These are phyloP conservation scores for Adansonia madagascariensis DNA, from an alignment of 441 rosid species.

Conservation along the genomic window DNA sequence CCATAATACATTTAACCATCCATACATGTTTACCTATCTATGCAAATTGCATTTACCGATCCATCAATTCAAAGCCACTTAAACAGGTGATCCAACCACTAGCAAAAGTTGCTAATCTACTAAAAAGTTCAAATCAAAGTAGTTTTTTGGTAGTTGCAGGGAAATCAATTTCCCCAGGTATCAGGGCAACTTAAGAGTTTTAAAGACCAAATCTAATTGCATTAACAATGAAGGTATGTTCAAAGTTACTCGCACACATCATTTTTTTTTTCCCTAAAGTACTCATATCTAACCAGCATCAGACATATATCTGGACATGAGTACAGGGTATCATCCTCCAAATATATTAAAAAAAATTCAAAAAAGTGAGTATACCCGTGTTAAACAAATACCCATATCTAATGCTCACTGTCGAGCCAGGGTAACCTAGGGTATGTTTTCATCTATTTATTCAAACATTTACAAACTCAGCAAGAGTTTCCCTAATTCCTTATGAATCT, in stretches of 20 bases:
- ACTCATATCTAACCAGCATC: too few relatives aligned
- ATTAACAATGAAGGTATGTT: conserved; percentile 12
- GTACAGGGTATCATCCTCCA: too few relatives aligned
- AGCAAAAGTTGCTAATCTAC: neutral
- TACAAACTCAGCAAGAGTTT: neutral
- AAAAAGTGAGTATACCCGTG: too few relatives aligned
- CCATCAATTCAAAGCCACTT: neutral
- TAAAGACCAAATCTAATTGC: neutral
- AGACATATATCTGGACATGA: too few relatives aligned
- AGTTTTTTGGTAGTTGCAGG: neutral
- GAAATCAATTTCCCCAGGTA: neutral
- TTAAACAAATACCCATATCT: too few relatives aligned
- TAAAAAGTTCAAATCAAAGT: neutral
- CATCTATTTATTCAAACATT: neutral
- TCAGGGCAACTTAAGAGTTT: neutral
- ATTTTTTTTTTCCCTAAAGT: too few relatives aligned
- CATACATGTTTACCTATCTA: neutral
- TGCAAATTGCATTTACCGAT: neutral
- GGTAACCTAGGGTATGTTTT: neutral
- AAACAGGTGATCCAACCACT: neutral
- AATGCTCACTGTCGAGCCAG: too few relatives aligned
- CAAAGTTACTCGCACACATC: too few relatives aligned
- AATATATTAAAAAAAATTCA: too few relatives aligned
- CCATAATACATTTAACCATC: neutral
- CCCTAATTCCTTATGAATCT: neutral